Conservation (phyloP, 345 rosid genomes). For the Syzygium grande region DNA sequence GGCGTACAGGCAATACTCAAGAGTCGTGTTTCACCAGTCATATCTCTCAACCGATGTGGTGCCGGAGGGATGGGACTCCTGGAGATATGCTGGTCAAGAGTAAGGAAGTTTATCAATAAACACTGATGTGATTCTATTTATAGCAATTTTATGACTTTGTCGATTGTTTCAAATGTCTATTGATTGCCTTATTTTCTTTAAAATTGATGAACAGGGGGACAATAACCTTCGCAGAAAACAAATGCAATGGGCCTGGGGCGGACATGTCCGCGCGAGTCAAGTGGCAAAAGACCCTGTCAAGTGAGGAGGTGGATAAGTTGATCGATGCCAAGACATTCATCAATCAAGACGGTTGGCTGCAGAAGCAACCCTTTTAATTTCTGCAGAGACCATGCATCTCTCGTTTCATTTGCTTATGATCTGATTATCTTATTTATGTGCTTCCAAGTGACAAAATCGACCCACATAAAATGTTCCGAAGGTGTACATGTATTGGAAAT, state of each 20-base stretch:
- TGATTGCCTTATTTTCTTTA: background rate
- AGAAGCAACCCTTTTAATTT: conserved; percentile 11
- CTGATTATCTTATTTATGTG: background rate
- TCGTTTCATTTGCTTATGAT: background rate
- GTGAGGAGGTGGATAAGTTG: background rate
- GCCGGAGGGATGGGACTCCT: conserved; percentile 39
- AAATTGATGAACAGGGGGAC: conserved; percentile 3
- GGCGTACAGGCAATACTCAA: conserved; percentile 23
- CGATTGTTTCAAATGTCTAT: background rate
- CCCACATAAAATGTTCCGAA: too few species aligned
- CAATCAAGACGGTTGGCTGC: conserved; percentile 31
- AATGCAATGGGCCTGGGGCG: conserved; percentile 33
- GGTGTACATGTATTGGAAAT: too few species aligned
- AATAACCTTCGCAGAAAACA: conserved; percentile 28
- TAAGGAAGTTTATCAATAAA: conserved; percentile 4
- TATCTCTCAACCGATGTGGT: conserved; percentile 3
- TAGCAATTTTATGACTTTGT: background rate
- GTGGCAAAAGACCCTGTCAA: conserved; percentile 25
- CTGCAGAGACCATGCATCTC: background rate
- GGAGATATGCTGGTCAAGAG: conserved; percentile 23
- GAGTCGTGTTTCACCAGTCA: conserved; percentile 24
- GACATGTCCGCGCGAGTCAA: conserved; percentile 21
- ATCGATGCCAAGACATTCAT: conserved; percentile 10
- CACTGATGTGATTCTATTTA: background rate
- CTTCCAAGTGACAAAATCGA: background rate